Evolutionary conservation across 768 basidiomycete species (phyloP).

Genomic region (Podaxis sp.): DNA sequence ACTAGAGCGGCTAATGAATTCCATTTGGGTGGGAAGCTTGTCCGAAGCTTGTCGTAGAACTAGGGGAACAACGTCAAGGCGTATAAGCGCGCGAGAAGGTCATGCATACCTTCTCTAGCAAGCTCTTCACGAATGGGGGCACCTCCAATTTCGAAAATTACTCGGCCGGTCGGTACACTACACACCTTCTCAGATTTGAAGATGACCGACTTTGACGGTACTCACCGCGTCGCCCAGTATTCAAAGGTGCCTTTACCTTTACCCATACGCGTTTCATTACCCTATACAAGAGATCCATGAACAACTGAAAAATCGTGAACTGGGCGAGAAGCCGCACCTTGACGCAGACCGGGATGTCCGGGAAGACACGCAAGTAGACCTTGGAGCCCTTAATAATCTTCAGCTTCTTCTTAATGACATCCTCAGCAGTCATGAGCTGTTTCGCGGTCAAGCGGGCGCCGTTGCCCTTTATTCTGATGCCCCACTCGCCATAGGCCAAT

Average conservation of each 20-base stretch:
- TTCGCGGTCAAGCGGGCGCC: conserved; percentile 84
- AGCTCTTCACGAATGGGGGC: conserved; percentile 87
- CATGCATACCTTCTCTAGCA: conserved; percentile 77
- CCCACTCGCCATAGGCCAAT: conserved; percentile 89
- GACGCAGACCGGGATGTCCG: conserved; percentile 95
- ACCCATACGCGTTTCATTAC: conserved; percentile 99
- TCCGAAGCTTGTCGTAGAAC: conserved; percentile 85
- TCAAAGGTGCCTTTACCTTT: conserved; percentile 99
- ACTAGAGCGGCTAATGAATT: conserved; percentile 72
- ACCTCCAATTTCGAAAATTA: conserved; percentile 94
- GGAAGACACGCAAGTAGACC: conserved; percentile 87
- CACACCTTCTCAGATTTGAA: background rate
- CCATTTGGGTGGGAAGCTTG: conserved; percentile 85
- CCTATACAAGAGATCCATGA: conserved; percentile 40
- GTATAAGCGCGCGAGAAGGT: background rate
- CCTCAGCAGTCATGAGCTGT: conserved; percentile 84
- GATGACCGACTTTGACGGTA: conserved; percentile 1
- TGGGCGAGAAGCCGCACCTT: conserved; percentile 54
- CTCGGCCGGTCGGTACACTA: conserved; percentile 85
- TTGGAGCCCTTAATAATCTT: conserved; percentile 88
- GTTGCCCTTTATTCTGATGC: conserved; percentile 82
- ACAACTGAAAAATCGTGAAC: background rate
- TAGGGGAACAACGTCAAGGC: conserved; percentile 28
- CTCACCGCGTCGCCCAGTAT: conserved; percentile 92
- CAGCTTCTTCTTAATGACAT: conserved; percentile 85